Conservation (phyloP, 768 basidiomycete species). For the Omphalotus guepiniiformis region DNA sequence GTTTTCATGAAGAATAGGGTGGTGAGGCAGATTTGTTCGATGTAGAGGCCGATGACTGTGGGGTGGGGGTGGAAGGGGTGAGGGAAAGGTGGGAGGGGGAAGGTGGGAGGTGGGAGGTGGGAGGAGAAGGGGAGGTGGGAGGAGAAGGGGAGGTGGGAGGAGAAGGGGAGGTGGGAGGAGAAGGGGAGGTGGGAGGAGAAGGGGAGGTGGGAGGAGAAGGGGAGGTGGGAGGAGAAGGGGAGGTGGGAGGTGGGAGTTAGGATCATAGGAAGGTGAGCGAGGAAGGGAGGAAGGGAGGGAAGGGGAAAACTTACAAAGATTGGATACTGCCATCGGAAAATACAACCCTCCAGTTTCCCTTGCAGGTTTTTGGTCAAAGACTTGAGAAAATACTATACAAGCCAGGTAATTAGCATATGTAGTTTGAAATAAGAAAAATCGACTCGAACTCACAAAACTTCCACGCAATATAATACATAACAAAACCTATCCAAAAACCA, state of each 20-base stretch:
- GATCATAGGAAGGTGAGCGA: constrained; percentile 17
- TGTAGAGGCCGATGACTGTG: constrained; percentile 66
- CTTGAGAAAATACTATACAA: constrained; percentile 41
- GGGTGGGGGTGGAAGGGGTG: constrained; percentile 11
- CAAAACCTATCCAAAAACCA: constrained; percentile 36
- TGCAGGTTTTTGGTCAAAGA: constrained; percentile 49
- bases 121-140: constrained; percentile 41
- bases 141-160: constrained; percentile 20
- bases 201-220: no score
- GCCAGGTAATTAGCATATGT: background rate
- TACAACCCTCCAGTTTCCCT: constrained; percentile 43
- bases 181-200: constrained; percentile 11
- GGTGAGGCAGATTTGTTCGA: constrained; percentile 61
- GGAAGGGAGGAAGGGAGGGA: background rate
- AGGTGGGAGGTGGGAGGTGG: background rate
- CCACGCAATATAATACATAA: constrained; percentile 56
- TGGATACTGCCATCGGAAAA: constrained; percentile 45
- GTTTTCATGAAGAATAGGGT: constrained; percentile 65
- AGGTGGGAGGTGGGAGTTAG: no score
- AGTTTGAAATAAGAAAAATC: background rate
- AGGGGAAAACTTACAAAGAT: constrained; percentile 36
- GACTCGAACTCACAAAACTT: constrained; percentile 41
- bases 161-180: background rate
- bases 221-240: no score
- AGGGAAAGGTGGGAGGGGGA: constrained; percentile 13